phyloP scores from a whole-genome alignment of 768 basidiomycete genomes.

The Hemileccinum rubropunctum region DNA sequence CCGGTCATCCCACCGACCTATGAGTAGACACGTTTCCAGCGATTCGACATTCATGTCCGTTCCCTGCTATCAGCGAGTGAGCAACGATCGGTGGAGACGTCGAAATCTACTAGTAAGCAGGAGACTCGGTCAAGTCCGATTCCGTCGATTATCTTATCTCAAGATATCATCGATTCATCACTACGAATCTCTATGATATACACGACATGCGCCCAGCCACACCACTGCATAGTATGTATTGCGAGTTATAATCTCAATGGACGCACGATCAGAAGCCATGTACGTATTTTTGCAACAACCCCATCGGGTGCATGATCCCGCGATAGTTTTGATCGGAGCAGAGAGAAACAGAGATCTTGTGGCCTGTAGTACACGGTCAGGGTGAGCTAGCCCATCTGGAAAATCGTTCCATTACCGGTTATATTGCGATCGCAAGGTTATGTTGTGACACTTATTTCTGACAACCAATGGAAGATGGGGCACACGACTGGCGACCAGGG shows the following conservation, averaged over 20 bases:
- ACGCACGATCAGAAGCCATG: too few relatives aligned
- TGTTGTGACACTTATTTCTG: not conserved
- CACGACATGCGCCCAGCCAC: too few relatives aligned
- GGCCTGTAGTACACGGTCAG: not conserved
- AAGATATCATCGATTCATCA: not conserved
- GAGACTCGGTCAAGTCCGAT: not conserved
- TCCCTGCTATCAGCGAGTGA: not conserved
- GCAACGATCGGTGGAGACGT: not conserved
- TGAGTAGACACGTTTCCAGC: conserved; percentile 58
- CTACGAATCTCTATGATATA: too few relatives aligned
- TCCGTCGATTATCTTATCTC: conserved; percentile 10
- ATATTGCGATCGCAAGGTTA: not conserved
- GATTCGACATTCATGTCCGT: conserved; percentile 18
- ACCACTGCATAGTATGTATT: too few relatives aligned
- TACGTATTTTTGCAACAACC: too few relatives aligned
- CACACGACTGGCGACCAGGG: too few relatives aligned
- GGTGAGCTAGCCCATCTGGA: not conserved
- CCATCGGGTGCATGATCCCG: not conserved
- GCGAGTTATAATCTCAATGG: too few relatives aligned
- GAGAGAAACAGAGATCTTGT: not conserved
- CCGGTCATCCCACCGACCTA: conserved; percentile 41
- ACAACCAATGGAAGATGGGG: not conserved
- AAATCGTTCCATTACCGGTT: not conserved
- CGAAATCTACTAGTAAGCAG: not conserved
- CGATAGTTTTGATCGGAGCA: not conserved